These are phyloP conservation scores for Fusarium ambrosium DNA, from an alignment of 2,329 filamentous ascomycete species.

Conservation along the genomic window DNA sequence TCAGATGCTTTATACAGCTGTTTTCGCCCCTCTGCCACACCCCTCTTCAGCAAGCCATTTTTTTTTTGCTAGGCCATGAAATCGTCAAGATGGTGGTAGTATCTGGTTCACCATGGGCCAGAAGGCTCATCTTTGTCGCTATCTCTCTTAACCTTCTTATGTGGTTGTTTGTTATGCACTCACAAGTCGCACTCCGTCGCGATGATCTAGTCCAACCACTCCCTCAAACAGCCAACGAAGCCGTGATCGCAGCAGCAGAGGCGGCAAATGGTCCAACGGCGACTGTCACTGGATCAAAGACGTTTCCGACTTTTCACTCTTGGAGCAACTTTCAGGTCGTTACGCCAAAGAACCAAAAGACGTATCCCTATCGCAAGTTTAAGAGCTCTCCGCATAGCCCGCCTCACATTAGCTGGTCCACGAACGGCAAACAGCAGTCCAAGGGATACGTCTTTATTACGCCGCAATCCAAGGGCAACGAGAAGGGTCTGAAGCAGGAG, in stretches of 20 bases:
- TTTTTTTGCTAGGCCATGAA: neutral
- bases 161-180: slow-evolving; percentile 24
- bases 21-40: slow-evolving; percentile 11
- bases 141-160: slow-evolving; percentile 22
- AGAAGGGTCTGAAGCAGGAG: slow-evolving; percentile 26
- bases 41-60: neutral
- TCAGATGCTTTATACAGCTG: slow-evolving; percentile 23
- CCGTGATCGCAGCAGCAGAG: neutral
- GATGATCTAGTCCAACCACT: slow-evolving; percentile 8
- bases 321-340: slow-evolving; percentile 39
- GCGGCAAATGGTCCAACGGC: neutral
- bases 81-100: slow-evolving; percentile 27
- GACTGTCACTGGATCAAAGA: slow-evolving; percentile 2
- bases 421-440: slow-evolving; percentile 34
- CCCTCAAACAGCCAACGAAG: neutral
- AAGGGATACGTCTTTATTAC: slow-evolving; percentile 49
- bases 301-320: slow-evolving; percentile 27
- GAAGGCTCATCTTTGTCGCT: slow-evolving; percentile 10
- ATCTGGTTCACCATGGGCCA: slow-evolving; percentile 36
- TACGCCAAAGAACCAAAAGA: slow-evolving; percentile 17
- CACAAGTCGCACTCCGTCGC: neutral
- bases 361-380: slow-evolving; percentile 40
- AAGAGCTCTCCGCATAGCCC: slow-evolving; percentile 44
- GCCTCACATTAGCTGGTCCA: slow-evolving; percentile 34
- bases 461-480: slow-evolving; percentile 19